Percentiles rank a stretch among this genome's conserved stretches.
Evolutionary conservation across 805 yeast genomes (phyloP).

Genomic region (Saturnispora sanitii): DNA sequence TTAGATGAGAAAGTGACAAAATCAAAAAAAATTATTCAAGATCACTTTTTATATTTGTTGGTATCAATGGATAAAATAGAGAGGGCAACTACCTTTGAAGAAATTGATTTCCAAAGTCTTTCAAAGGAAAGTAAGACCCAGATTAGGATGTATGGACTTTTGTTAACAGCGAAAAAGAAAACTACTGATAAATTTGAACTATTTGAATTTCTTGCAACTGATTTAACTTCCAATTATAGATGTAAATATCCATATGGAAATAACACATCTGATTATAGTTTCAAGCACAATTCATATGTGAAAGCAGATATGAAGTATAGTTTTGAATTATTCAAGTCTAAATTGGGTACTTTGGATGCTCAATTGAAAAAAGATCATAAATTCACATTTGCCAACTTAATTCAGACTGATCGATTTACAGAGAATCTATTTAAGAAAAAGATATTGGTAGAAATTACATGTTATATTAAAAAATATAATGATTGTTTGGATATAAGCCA

Average conservation of each 20-base stretch:
- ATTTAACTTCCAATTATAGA: constrained; percentile 3
- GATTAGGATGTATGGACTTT: constrained; percentile 3
- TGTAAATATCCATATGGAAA: constrained; percentile 1
- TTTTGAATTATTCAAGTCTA: constrained; percentile 4
- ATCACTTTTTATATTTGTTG: neutral
- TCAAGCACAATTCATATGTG: constrained; percentile 1
- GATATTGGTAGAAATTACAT: constrained; percentile 17
- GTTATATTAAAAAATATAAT: constrained; percentile 13
- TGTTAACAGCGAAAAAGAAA: constrained; percentile 1
- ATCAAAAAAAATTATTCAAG: no score
- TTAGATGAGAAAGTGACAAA: neutral
- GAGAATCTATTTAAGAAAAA: constrained; percentile 11
- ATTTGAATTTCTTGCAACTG: constrained; percentile 2
- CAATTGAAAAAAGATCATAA: neutral
- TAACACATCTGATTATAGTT: neutral
- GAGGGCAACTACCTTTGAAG: constrained; percentile 2
- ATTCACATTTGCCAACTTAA: neutral
- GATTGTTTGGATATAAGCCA: constrained; percentile 17
- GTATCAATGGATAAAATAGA: constrained; percentile 4
- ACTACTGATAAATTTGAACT: neutral
- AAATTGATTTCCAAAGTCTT: neutral
- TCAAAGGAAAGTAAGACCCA: neutral
- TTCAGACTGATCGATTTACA: neutral
- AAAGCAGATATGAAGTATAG: constrained; percentile 3
- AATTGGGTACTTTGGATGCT: neutral